A percentile compares a stretch with the other conserved stretches of the same genome.
Conservation (phyloP, 306 rosid genomes). For the Fagus crenata region DNA sequence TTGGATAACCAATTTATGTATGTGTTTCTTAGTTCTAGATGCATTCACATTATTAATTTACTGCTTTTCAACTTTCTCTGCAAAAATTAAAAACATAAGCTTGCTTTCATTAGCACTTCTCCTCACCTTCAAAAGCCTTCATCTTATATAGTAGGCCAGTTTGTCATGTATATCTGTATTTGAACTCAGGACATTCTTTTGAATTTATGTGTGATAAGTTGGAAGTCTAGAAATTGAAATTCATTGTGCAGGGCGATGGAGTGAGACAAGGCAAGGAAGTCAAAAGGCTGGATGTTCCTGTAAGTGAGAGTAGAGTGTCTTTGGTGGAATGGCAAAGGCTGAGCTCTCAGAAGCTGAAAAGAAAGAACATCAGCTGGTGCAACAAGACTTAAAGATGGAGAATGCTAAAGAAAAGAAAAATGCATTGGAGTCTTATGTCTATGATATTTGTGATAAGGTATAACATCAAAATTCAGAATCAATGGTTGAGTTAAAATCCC, state of each 20-base stretch:
- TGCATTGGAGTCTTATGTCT: constrained; percentile 4
- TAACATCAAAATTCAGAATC: not conserved
- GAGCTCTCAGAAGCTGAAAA: constrained; percentile 2
- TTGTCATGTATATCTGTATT: not conserved
- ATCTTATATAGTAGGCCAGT: not conserved
- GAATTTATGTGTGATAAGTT: not conserved
- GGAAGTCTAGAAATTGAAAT: not conserved
- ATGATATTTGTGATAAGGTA: constrained; percentile 5
- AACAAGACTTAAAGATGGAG: constrained; percentile 13
- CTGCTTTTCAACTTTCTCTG: not conserved
- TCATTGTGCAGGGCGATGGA: not conserved
- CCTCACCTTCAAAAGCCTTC: not conserved
- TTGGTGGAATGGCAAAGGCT: not conserved
- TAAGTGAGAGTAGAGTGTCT: not conserved
- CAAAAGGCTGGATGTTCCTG: not conserved
- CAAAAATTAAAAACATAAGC: not conserved
- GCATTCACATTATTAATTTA: not conserved
- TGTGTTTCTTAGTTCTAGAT: not conserved
- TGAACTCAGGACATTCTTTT: not conserved
- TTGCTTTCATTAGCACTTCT: not conserved
- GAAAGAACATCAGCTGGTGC: constrained; percentile 3
- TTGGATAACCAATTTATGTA: not conserved
- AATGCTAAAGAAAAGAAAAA: constrained; percentile 2
- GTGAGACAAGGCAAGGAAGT: not conserved
- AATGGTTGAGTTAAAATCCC: not conserved